These are phyloP conservation scores for Nemania sp. DNA, from an alignment of 2,329 filamentous ascomycete species.

Conservation along the genomic window DNA sequence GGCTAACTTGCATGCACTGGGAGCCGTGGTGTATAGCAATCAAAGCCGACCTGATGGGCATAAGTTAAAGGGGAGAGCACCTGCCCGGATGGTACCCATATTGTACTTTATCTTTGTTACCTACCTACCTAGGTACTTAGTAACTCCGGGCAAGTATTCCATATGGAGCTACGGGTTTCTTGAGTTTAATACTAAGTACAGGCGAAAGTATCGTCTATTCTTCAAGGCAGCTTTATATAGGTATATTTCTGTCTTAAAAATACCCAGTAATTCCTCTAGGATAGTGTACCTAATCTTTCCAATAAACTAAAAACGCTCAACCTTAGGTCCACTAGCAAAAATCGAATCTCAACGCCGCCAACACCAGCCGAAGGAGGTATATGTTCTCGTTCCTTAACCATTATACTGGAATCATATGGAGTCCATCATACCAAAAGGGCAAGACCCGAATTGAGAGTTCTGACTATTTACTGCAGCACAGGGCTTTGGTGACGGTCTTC, in stretches of 20 bases:
- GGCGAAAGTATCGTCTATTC: background rate
- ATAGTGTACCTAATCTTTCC: background rate
- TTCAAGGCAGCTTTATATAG: background rate
- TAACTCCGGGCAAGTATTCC: no score
- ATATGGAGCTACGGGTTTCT: no score
- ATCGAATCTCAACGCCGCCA: slow-evolving; percentile 14
- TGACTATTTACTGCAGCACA: no score
- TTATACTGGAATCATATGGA: background rate
- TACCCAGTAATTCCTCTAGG: background rate
- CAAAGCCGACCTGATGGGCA: no score
- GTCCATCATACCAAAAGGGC: background rate
- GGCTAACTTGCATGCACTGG: no score
- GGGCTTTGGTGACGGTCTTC: no score
- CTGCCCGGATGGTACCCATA: no score
- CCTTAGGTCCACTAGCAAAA: background rate
- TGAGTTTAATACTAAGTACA: no score
- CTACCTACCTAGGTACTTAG: no score
- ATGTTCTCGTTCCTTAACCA: background rate
- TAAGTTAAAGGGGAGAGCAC: no score
- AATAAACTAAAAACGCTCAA: slow-evolving; percentile 14
- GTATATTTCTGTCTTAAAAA: background rate
- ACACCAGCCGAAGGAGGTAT: background rate
- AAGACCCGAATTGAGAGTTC: background rate
- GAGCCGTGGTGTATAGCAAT: no score
- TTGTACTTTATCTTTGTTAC: no score